Percentiles rank a stretch among this genome's conserved stretches.
These are phyloP conservation scores for Acer campestre DNA, from an alignment of 345 rosid genomes.

Conservation along the genomic window DNA sequence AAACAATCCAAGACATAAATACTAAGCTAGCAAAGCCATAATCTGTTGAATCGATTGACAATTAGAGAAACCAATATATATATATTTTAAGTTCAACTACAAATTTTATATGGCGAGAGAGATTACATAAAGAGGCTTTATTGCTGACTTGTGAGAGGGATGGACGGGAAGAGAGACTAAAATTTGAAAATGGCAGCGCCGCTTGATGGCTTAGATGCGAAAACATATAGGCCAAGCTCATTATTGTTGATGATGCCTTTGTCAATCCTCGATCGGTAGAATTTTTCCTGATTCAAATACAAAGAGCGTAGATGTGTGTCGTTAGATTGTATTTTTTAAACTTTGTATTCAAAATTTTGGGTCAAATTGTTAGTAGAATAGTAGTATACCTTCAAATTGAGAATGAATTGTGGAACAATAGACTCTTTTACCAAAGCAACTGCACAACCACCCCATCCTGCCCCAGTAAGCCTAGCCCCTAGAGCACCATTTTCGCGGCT, in stretches of 20 bases:
- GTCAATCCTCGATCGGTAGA: constrained; percentile 76
- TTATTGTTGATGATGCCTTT: constrained; percentile 63
- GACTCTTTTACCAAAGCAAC: constrained; percentile 85
- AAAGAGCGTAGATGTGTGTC: neutral
- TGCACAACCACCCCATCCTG: constrained; percentile 99
- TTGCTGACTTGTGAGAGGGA: neutral
- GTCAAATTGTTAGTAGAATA: neutral
- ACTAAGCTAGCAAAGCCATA: no score
- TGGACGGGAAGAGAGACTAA: constrained; percentile 20
- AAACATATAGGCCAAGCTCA: constrained; percentile 83
- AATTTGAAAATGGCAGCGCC: constrained; percentile 94
- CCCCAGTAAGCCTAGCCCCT: constrained; percentile 97
- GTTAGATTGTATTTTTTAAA: neutral
- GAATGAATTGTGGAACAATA: constrained; percentile 80
- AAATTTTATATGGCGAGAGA: no score
- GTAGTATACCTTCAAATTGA: constrained; percentile 67
- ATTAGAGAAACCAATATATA: no score
- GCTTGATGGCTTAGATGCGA: constrained; percentile 97
- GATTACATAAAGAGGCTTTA: neutral
- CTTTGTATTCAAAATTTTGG: neutral
- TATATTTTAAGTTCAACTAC: no score
- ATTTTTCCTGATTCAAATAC: constrained; percentile 58
- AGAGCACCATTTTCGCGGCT: constrained; percentile 75
- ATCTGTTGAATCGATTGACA: no score
- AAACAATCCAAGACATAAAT: no score